Evolutionary conservation across 75 land plant species (phyloP).

Genomic region (Picea glauca): DNA sequence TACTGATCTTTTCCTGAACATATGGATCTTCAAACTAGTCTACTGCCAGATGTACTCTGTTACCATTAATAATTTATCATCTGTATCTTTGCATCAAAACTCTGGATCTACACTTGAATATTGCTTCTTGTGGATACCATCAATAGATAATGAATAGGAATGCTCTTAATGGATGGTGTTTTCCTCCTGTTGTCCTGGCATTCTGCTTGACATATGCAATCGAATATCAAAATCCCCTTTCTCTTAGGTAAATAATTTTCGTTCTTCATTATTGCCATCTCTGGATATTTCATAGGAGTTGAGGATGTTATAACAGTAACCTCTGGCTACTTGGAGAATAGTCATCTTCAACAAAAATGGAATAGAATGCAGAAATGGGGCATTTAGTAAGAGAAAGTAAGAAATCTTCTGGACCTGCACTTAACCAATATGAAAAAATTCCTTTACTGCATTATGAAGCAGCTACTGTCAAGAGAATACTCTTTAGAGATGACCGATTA

Average conservation of each 20-base stretch:
- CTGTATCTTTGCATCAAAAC: too few species aligned
- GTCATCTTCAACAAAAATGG: conserved; percentile 32
- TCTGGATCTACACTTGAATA: too few species aligned
- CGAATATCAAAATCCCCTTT: conserved; percentile 40
- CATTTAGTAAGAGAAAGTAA: conserved; percentile 58
- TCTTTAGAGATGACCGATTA: conserved; percentile 6
- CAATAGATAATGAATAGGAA: too few species aligned
- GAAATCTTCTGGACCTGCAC: conserved; percentile 88
- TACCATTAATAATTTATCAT: too few species aligned
- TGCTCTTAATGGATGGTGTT: too few species aligned
- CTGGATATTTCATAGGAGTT: conserved; percentile 76
- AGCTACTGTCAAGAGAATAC: conserved; percentile 74
- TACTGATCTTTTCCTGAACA: too few species aligned
- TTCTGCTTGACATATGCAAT: too few species aligned
- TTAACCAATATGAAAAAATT: conserved; percentile 80
- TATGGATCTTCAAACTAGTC: too few species aligned
- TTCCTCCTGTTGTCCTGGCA: too few species aligned
- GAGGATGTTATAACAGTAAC: conserved; percentile 75
- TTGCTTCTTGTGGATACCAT: too few species aligned
- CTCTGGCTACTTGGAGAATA: conserved; percentile 37
- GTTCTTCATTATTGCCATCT: conserved; percentile 35
- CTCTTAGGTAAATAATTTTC: too few species aligned
- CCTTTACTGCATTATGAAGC: conserved; percentile 72
- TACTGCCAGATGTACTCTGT: too few species aligned
- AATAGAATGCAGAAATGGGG: conserved; percentile 67